A percentile compares a stretch with the other conserved stretches of the same genome.
Evolutionary conservation across 1,139 yeast species (phyloP).

Genomic region (Yarrowia galli): DNA sequence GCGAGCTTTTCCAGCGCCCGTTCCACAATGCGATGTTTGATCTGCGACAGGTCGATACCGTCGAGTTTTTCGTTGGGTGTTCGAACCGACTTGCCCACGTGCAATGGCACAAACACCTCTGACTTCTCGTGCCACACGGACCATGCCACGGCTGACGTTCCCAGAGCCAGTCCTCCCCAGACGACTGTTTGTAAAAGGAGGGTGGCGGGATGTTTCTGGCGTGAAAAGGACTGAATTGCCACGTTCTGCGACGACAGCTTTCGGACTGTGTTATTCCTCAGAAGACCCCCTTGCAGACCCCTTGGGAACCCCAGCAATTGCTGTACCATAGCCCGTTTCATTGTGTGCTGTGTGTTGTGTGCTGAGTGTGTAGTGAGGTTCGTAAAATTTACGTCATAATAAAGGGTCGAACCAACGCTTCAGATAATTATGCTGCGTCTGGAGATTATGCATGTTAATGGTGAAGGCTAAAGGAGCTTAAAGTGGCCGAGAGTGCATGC

Average conservation of each 20-base stretch:
- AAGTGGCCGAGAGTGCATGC: background rate
- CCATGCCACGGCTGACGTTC: slow-evolving; percentile 18
- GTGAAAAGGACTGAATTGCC: slow-evolving; percentile 16
- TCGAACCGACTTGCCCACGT: slow-evolving; percentile 27
- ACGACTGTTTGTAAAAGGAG: slow-evolving; percentile 4
- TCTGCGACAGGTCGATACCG: slow-evolving; percentile 25
- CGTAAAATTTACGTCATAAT: background rate
- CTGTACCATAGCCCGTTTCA: slow-evolving; percentile 2
- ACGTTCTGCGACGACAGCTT: background rate
- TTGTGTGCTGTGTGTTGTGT: background rate
- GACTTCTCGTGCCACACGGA: slow-evolving; percentile 21
- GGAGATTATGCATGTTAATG: slow-evolving; percentile 29
- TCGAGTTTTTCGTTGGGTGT: slow-evolving; percentile 29
- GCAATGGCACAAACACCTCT: slow-evolving; percentile 33
- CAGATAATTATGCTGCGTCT: background rate
- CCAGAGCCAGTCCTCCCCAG: slow-evolving; percentile 20
- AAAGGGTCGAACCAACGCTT: background rate
- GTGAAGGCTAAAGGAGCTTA: background rate
- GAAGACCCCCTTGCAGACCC: background rate
- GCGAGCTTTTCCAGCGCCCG: slow-evolving; percentile 31
- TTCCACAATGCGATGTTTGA: slow-evolving; percentile 29
- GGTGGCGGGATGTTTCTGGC: slow-evolving; percentile 38
- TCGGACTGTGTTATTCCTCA: background rate
- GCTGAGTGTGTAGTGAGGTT: background rate
- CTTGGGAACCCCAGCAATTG: background rate